phyloP scores from a whole-genome alignment of 352 stramenopile species.

The Globisporangium takayamanum region DNA sequence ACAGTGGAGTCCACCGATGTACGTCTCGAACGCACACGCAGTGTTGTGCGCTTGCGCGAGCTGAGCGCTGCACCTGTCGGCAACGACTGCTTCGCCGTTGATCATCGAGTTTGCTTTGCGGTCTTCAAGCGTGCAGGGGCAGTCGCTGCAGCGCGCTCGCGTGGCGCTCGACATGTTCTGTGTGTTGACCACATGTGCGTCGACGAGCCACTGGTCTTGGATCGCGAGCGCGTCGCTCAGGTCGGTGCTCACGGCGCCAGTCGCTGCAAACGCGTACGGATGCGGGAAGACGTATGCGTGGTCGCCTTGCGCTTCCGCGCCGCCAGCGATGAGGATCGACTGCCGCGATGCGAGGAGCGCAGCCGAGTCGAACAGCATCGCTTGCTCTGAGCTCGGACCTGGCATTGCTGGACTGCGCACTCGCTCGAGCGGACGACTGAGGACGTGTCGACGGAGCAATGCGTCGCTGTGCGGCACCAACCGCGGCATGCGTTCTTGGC shows the following conservation, averaged over 20 bases:
- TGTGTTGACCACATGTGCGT: conserved; percentile 10
- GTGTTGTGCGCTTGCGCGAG: conserved; percentile 8
- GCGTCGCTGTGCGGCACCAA: background rate
- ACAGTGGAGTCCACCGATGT: conserved; percentile 8
- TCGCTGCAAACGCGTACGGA: conserved; percentile 8
- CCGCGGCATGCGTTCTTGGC: background rate
- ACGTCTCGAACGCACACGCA: conserved; percentile 10
- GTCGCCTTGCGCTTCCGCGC: background rate
- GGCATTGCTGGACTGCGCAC: background rate
- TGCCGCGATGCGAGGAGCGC: conserved; percentile 1
- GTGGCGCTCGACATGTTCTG: conserved; percentile 1
- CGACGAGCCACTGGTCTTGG: conserved; percentile 6
- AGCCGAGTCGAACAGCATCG: background rate
- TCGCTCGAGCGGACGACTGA: conserved; percentile 2
- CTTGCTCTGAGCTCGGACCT: background rate
- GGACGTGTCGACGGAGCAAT: conserved; percentile 1
- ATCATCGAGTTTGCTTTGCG: conserved; percentile 9
- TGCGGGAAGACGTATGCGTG: conserved; percentile 1
- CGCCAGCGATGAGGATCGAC: conserved; percentile 7
- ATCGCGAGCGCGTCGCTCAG: background rate
- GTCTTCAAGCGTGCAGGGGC: conserved; percentile 9
- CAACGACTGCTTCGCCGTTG: conserved; percentile 4
- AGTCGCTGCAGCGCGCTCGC: conserved; percentile 1
- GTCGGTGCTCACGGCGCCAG: background rate
- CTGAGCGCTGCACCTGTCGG: conserved; percentile 3